These are phyloP conservation scores for Lepidium campestre DNA, from an alignment of 441 rosid species.

Conservation along the genomic window DNA sequence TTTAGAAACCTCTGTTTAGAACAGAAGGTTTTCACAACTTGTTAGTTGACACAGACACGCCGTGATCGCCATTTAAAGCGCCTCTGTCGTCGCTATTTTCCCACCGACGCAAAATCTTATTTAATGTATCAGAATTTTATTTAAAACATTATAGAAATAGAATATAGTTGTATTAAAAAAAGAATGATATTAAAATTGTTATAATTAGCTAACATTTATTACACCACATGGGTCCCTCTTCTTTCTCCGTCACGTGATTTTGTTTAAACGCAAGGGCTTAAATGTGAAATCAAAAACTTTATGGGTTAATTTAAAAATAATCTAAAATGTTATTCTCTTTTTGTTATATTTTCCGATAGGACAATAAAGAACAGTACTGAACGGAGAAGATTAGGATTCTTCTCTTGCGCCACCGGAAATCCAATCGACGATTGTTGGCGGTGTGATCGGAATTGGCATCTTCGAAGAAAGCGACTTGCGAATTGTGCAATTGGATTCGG, in stretches of 20 bases:
- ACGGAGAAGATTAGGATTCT: constrained; percentile 31
- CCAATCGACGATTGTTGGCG: constrained; percentile 49
- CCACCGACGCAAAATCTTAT: constrained; percentile 16
- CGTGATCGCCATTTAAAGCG: constrained; percentile 29
- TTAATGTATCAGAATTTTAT: constrained; percentile 6
- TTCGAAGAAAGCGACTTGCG: constrained; percentile 34
- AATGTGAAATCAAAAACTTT: not conserved
- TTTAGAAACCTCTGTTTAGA: not conserved
- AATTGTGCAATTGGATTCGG: constrained; percentile 44
- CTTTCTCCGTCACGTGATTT: constrained; percentile 14
- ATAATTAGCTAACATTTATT: not conserved
- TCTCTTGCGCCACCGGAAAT: constrained; percentile 39
- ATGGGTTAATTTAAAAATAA: not conserved
- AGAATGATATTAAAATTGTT: not conserved
- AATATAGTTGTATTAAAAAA: not conserved
- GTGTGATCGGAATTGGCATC: constrained; percentile 43
- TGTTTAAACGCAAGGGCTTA: not conserved
- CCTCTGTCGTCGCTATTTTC: constrained; percentile 23
- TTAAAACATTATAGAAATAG: not conserved
- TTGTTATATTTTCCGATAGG: constrained; percentile 5
- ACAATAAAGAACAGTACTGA: constrained; percentile 29
- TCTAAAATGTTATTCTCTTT: not conserved
- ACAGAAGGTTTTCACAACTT: not conserved
- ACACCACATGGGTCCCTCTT: constrained; percentile 16
- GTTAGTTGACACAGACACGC: constrained; percentile 18